phyloP scores from a whole-genome alignment of 345 rosid species.

The Corchorus olitorius region DNA sequence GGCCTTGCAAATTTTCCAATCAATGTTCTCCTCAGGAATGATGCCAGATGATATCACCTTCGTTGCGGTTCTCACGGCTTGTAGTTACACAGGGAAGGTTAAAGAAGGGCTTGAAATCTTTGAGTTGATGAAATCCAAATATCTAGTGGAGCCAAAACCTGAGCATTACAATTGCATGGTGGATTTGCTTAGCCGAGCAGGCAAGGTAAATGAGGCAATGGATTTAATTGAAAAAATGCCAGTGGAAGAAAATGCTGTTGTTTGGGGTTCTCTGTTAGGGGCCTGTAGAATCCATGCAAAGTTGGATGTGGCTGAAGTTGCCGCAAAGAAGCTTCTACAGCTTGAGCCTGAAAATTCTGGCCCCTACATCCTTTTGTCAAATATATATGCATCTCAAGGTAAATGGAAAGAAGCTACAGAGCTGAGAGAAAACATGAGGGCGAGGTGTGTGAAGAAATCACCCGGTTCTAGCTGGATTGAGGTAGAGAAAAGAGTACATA shows the following conservation, averaged over 20 bases:
- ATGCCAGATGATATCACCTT: constrained; percentile 73
- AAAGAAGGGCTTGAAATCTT: constrained; percentile 68
- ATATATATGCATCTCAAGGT: constrained; percentile 55
- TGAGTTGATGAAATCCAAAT: constrained; percentile 61
- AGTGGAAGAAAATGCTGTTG: constrained; percentile 69
- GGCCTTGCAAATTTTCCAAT: constrained; percentile 58
- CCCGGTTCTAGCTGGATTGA: too few relatives aligned
- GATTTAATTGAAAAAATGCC: constrained; percentile 62
- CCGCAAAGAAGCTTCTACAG: constrained; percentile 60
- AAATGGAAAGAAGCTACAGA: constrained; percentile 31
- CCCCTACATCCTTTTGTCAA: constrained; percentile 65
- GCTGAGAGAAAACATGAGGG: too few relatives aligned
- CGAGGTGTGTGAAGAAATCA: too few relatives aligned
- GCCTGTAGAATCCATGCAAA: constrained; percentile 71
- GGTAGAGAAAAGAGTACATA: too few relatives aligned
- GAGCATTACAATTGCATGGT: constrained; percentile 84
- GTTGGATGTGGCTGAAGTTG: constrained; percentile 72
- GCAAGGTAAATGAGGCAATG: constrained; percentile 66
- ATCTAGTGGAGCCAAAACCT: constrained; percentile 45
- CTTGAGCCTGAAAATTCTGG: constrained; percentile 77
- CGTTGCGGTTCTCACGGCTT: constrained; percentile 76
- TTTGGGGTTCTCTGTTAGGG: constrained; percentile 83
- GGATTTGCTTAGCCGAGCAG: constrained; percentile 86
- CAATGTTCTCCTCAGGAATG: constrained; percentile 57
- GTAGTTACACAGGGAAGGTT: constrained; percentile 71